Evolutionary conservation across 2,329 filamentous ascomycete species (phyloP), one percentile per base, ranked within the genome.

Genomic region (Fusarium multiceps): DNA sequence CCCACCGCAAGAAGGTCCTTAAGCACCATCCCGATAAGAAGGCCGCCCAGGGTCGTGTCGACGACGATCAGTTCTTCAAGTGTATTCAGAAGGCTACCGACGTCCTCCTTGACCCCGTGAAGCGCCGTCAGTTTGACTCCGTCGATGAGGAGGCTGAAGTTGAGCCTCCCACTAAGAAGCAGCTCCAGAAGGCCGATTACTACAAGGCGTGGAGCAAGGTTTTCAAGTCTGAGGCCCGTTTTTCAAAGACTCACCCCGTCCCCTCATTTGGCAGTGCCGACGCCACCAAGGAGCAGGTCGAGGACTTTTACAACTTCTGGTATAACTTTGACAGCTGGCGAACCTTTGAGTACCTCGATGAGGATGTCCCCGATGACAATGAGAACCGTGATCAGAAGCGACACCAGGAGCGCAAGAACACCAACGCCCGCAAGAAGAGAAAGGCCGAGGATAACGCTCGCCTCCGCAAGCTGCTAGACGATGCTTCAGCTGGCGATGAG

Each of bases 11-110:
- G 90, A 99, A 99, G 92, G 96, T 99, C 72, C 92, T 99, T 73
- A 95, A 94, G 85, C 96, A 99, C 82, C 96, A 99, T 83, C 96
- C 96, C 68, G 96, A 99, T 82, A 99, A 99, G 91, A 97, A 97
- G 86, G 96, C 97, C 18, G 96, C 96, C 28, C 88, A 91, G 49
- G 96, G 96, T 67, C 88, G 89, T 76, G 88, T 89, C 74, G 94
- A 98, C 77, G 95, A 98, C 82, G 96, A 99, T 82, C 93, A 92
- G 81, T 99, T 99, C 87, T 99, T 99, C 92, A 99, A 99, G 88
- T 99, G 97, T 83, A 99, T 99, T 81, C 97, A 99, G 81, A 98
- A 98, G 83, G 96, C 96, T 61, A 95, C 92, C 76, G 96, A 99
- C 78, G 88, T 98, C 55, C 92, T 99, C 20, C 88, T 93, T 58